phyloP scores from a whole-genome alignment of 75 land plant genomes.

The Picea sitchensis region DNA sequence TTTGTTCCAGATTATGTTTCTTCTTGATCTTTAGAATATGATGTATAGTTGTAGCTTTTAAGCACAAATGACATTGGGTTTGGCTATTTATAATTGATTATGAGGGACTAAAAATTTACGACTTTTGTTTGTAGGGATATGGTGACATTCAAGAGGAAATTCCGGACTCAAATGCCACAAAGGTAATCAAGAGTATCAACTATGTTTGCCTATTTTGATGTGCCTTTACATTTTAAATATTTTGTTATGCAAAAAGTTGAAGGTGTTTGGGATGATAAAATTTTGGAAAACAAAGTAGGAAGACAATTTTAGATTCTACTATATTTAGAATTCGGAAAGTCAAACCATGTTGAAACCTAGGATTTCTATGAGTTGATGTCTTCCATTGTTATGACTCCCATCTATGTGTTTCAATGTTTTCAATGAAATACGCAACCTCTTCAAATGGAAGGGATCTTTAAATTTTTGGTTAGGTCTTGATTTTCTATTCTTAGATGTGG shows the following conservation, averaged over 20 bases:
- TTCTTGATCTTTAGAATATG: neutral
- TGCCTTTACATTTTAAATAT: neutral
- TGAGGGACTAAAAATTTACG: neutral
- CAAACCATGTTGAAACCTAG: too few relatives aligned
- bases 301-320: too few relatives aligned
- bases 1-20: neutral
- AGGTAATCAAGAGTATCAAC: constrained; percentile 37
- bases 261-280: too few relatives aligned
- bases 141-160: constrained; percentile 85
- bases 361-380: too few relatives aligned
- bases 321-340: too few relatives aligned
- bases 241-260: neutral
- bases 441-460: too few relatives aligned
- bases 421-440: too few relatives aligned
- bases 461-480: too few relatives aligned
- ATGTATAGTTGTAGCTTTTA: neutral
- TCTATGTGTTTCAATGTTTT: too few relatives aligned
- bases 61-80: neutral
- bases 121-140: constrained; percentile 54
- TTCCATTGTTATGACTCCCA: too few relatives aligned
- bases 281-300: too few relatives aligned
- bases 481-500: too few relatives aligned
- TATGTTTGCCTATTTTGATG: neutral
- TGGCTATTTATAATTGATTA: neutral
- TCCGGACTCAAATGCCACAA: constrained; percentile 75